A percentile compares a stretch with the other conserved stretches of the same genome.
phyloP scores from a whole-genome alignment of 257 asterid species.

The Capsicum chinense region DNA sequence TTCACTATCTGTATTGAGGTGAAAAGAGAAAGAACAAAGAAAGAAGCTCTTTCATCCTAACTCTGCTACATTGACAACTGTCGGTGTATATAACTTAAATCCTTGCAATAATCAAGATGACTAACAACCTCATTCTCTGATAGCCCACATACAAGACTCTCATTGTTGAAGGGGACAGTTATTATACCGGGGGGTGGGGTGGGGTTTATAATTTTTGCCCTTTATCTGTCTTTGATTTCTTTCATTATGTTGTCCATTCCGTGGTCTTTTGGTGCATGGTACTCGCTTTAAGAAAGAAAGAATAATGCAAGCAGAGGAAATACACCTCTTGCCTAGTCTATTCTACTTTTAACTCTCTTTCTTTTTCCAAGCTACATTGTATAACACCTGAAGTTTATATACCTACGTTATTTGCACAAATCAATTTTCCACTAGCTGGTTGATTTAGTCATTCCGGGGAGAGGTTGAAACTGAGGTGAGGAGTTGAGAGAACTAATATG shows the following conservation, averaged over 20 bases:
- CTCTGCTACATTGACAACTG: not conserved
- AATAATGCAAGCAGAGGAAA: not conserved
- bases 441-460: not conserved
- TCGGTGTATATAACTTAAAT: not conserved
- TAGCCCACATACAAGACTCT: not conserved
- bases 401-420: too few species aligned
- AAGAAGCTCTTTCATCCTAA: not conserved
- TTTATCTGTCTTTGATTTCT: not conserved
- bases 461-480: not conserved
- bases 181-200: not conserved
- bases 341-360: not conserved
- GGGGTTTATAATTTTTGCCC: not conserved
- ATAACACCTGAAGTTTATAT: too few species aligned
- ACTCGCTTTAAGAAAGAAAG: not conserved
- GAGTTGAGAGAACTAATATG: not conserved
- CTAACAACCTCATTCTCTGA: not conserved
- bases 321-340: not conserved
- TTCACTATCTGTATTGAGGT: not conserved
- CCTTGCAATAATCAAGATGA: not conserved
- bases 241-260: not conserved
- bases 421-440: not conserved
- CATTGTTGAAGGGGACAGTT: not conserved
- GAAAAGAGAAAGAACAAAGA: slow-evolving; percentile 1
- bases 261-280: not conserved
- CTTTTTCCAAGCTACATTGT: not conserved